These are phyloP conservation scores for Anisodus acutangulus DNA, from an alignment of 257 asterid species.

Conservation along the genomic window DNA sequence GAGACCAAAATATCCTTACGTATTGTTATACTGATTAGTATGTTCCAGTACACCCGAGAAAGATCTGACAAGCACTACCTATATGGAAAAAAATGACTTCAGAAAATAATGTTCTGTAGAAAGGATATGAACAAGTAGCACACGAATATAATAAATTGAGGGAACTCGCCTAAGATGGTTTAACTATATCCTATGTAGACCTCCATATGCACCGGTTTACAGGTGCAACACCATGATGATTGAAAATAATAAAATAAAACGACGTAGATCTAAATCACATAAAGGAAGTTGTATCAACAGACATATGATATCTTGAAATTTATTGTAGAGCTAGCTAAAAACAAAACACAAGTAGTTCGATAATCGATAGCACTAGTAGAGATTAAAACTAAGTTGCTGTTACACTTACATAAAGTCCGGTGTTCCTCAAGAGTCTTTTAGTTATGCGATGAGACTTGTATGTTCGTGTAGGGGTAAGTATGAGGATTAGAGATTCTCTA, in stretches of 20 bases:
- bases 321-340: not conserved
- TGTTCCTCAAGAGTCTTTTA: not conserved
- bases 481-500: slow-evolving; percentile 13
- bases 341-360: not conserved
- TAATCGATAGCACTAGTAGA: not conserved
- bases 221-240: not conserved
- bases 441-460: not conserved
- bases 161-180: not conserved
- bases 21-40: too few species aligned
- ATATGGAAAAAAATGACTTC: not conserved
- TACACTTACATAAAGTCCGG: not conserved
- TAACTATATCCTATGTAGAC: not conserved
- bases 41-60: too few species aligned
- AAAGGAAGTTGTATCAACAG: not conserved
- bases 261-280: not conserved
- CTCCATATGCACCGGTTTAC: not conserved
- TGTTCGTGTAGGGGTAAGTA: slow-evolving; percentile 7
- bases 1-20: not conserved
- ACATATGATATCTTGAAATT: not conserved
- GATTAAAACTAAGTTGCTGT: slow-evolving; percentile 14
- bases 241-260: not conserved
- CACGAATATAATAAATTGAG: not conserved
- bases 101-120: not conserved
- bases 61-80: too few species aligned
- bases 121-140: not conserved